Conservation (phyloP, 108 stramenopile genomes). For the Nannochloropsis granulata region DNA sequence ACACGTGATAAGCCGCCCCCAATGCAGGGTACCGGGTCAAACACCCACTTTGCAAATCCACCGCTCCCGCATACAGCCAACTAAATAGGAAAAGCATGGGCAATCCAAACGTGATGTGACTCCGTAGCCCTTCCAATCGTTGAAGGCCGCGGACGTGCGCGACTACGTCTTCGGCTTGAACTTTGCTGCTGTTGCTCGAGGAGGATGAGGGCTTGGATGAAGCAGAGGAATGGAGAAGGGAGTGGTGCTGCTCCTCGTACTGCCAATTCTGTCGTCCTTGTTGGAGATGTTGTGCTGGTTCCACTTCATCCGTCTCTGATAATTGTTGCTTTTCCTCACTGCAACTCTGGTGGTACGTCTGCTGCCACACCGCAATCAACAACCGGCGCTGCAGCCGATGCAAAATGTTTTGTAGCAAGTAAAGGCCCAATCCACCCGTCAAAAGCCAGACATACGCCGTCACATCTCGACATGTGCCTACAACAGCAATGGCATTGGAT, state of each 20-base stretch:
- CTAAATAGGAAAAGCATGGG: neutral
- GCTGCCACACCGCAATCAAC: neutral
- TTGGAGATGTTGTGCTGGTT: neutral
- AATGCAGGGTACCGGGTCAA: neutral
- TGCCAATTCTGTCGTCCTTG: neutral
- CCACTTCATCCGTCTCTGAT: neutral
- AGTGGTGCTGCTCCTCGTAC: too few species aligned
- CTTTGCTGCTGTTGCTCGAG: neutral
- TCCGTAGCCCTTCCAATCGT: neutral
- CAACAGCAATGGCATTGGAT: neutral
- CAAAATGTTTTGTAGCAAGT: neutral
- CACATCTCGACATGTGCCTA: neutral
- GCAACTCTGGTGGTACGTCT: neutral
- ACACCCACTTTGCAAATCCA: neutral
- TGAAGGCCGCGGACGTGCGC: neutral
- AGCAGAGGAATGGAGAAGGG: too few species aligned
- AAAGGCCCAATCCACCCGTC: neutral
- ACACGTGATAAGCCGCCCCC: neutral
- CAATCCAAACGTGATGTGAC: neutral
- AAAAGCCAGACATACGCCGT: neutral
- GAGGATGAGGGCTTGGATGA: neutral
- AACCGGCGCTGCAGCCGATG: neutral
- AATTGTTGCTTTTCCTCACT: neutral
- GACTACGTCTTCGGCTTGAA: neutral
- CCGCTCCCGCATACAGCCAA: neutral